phyloP scores from a whole-genome alignment of 805 yeast genomes.

The Wickerhamiella sergipiensis region DNA sequence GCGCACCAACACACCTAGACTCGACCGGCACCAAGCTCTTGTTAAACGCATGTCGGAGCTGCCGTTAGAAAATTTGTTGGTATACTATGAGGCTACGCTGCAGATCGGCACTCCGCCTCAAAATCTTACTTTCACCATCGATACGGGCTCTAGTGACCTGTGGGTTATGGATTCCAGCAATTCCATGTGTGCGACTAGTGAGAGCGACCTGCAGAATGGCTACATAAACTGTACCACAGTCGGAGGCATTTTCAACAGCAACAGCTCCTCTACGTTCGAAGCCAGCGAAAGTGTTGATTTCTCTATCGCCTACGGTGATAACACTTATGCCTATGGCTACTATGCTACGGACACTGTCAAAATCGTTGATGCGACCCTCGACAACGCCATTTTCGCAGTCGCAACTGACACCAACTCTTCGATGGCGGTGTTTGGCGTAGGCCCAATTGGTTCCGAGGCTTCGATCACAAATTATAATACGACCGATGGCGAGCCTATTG shows the following conservation, averaged over 20 bases:
- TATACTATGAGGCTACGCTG: conserved; percentile 22
- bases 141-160: conserved; percentile 66
- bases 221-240: background rate
- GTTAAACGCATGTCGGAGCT: conserved; percentile 3
- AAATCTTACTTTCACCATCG: conserved; percentile 40
- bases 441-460: conserved; percentile 21
- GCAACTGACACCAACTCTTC: conserved; percentile 49
- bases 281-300: conserved; percentile 11
- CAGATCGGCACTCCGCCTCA: conserved; percentile 46
- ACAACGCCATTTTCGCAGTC: conserved; percentile 51
- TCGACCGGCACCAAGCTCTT: background rate
- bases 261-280: conserved; percentile 15
- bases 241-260: conserved; percentile 11
- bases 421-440: conserved; percentile 27
- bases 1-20: background rate
- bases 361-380: conserved; percentile 34
- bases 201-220: background rate
- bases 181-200: conserved; percentile 27
- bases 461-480: conserved; percentile 5
- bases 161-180: conserved; percentile 44
- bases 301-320: conserved; percentile 30
- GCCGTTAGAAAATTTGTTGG: conserved; percentile 15
- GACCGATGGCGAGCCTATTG: conserved; percentile 4
- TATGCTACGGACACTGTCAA: conserved; percentile 46
- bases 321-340: conserved; percentile 31